A percentile compares a stretch with the other conserved stretches of the same genome.
These are phyloP conservation scores for Lichtheimia ramosa DNA, from an alignment of 371 early-diverging fungal species.

Conservation along the genomic window DNA sequence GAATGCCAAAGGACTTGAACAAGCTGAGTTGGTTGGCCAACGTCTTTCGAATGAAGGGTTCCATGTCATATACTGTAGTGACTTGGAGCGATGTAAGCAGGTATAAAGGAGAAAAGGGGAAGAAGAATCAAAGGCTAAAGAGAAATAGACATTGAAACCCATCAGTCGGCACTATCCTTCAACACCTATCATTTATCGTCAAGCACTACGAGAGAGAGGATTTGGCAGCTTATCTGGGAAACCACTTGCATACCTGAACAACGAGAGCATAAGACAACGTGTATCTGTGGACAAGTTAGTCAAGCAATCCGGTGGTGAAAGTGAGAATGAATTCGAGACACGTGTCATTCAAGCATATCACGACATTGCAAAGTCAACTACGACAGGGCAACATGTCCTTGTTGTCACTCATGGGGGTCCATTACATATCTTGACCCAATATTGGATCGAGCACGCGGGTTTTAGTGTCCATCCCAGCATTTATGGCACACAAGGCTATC, in stretches of 20 bases:
- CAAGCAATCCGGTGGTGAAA: conserved; percentile 26
- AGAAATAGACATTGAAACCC: conserved; percentile 25
- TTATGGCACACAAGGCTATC: conserved; percentile 3
- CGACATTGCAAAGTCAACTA: conserved; percentile 12
- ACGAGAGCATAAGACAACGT: conserved; percentile 7
- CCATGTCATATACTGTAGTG: conserved; percentile 38
- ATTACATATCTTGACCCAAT: conserved; percentile 16
- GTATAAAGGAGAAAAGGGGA: conserved; percentile 9
- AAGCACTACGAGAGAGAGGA: conserved; percentile 29
- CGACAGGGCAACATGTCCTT: conserved; percentile 15
- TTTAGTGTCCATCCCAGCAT: conserved; percentile 2
- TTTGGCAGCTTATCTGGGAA: conserved; percentile 32
- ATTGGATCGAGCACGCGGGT: conserved; percentile 22
- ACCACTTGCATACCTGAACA: conserved; percentile 11
- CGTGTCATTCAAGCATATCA: conserved; percentile 25
- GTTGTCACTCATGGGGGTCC: conserved; percentile 47
- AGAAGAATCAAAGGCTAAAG: background rate
- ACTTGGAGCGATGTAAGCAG: conserved; percentile 39
- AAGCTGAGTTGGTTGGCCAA: conserved; percentile 33
- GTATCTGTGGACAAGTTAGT: conserved; percentile 17
- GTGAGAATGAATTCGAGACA: conserved; percentile 12
- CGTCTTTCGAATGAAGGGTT: conserved; percentile 21
- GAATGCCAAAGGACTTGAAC: conserved; percentile 29
- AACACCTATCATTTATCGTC: conserved; percentile 17
- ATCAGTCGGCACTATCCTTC: conserved; percentile 20